phyloP scores from a whole-genome alignment of 768 basidiomycete species.

The Leucocoprinus leucothites region DNA sequence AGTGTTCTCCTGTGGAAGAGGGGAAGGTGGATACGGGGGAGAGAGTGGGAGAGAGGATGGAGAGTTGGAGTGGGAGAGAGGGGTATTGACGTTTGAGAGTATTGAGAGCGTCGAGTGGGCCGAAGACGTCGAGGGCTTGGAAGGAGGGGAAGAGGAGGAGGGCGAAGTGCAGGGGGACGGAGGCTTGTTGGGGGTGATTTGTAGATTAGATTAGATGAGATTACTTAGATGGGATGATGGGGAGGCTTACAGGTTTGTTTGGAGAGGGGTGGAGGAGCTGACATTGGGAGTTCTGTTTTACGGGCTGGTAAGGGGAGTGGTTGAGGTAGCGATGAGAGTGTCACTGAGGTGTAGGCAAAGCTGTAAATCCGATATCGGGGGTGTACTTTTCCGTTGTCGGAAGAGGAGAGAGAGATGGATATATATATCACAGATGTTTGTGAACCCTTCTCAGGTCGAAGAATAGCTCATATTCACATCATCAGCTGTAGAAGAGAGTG shows the following conservation, averaged over 20 bases:
- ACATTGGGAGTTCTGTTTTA: background rate
- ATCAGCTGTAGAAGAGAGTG: no score
- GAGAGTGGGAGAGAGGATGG: constrained; percentile 27
- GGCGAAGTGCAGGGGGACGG: constrained; percentile 25
- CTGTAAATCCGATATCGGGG: no score
- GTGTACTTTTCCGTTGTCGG: no score
- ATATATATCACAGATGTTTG: no score
- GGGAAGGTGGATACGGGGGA: constrained; percentile 30
- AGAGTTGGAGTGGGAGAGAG: constrained; percentile 20
- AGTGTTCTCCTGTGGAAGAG: background rate
- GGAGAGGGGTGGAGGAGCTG: constrained; percentile 5
- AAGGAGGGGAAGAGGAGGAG: constrained; percentile 27
- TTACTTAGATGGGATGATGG: background rate
- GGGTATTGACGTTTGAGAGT: constrained; percentile 24
- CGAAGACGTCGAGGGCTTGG: constrained; percentile 34
- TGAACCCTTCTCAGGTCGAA: no score
- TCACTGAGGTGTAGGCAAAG: no score
- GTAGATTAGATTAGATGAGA: constrained; percentile 1
- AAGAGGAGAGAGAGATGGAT: no score
- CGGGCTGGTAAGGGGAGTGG: no score
- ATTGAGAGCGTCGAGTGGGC: constrained; percentile 32
- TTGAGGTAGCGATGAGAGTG: no score
- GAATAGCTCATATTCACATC: no score
- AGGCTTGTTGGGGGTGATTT: constrained; percentile 11
- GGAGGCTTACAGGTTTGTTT: constrained; percentile 8